Evolutionary conservation across 2,329 filamentous ascomycete genomes (phyloP).

Genomic region (Ophioceras dolichostomum): DNA sequence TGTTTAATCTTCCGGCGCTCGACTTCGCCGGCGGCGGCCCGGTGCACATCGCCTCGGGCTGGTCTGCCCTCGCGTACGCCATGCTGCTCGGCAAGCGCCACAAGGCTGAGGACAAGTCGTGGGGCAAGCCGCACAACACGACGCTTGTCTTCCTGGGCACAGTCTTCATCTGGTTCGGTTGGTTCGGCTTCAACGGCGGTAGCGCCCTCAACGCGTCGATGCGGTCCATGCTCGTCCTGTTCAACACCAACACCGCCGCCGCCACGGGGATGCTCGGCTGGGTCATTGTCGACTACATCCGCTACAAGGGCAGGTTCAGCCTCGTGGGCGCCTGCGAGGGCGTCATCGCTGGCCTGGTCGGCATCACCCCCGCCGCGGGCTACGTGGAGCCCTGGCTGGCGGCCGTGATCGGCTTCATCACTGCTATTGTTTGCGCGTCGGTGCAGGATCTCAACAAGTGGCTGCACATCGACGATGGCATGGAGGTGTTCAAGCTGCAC

Average conservation of each 20-base stretch:
- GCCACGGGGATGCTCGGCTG: slow-evolving; percentile 40
- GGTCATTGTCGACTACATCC: slow-evolving; percentile 38
- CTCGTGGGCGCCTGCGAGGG: slow-evolving; percentile 40
- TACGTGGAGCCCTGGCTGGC: slow-evolving; percentile 39
- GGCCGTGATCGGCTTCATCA: slow-evolving; percentile 37
- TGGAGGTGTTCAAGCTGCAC: slow-evolving; percentile 49
- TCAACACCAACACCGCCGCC: slow-evolving; percentile 47
- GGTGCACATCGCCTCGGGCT: slow-evolving; percentile 52
- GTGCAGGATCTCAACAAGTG: slow-evolving; percentile 35
- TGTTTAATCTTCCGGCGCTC: slow-evolving; percentile 45
- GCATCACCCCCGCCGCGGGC: slow-evolving; percentile 45
- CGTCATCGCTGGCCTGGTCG: slow-evolving; percentile 43
- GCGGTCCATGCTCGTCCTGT: slow-evolving; percentile 39
- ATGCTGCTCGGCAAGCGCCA: slow-evolving; percentile 47
- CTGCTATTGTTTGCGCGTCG: slow-evolving; percentile 31
- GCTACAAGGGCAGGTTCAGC: slow-evolving; percentile 31
- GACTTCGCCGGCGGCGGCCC: slow-evolving; percentile 52
- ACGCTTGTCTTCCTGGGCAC: slow-evolving; percentile 53
- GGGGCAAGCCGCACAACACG: slow-evolving; percentile 48
- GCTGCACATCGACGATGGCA: slow-evolving; percentile 41
- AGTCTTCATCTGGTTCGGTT: slow-evolving; percentile 52
- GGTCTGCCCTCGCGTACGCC: slow-evolving; percentile 51
- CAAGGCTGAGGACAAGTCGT: slow-evolving; percentile 30
- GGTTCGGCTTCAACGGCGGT: slow-evolving; percentile 41
- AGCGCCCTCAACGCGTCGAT: slow-evolving; percentile 37